A percentile compares a stretch with the other conserved stretches of the same genome.
Evolutionary conservation across 1,139 yeast species (phyloP).

Genomic region (Pichia sp.): DNA sequence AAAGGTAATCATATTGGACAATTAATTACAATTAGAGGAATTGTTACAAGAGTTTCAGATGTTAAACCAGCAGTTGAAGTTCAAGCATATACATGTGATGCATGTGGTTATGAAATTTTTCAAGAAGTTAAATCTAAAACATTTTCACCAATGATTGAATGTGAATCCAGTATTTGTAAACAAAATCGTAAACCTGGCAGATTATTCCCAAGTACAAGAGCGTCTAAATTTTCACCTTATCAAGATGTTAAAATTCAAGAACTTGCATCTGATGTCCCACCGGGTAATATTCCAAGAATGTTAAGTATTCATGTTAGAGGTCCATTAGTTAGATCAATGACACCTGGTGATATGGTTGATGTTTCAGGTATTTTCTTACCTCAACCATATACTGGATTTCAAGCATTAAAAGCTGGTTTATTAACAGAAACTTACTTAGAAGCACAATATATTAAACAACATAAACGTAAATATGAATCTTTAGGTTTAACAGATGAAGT

Average conservation of each 20-base stretch:
- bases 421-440: slow-evolving; percentile 91
- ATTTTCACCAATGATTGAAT: slow-evolving; percentile 79
- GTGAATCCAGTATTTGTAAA: slow-evolving; percentile 75
- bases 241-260: slow-evolving; percentile 96
- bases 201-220: slow-evolving; percentile 88
- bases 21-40: slow-evolving; percentile 85
- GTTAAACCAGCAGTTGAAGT: slow-evolving; percentile 90
- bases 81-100: slow-evolving; percentile 95
- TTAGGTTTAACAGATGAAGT: slow-evolving; percentile 54
- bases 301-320: slow-evolving; percentile 85
- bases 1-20: slow-evolving; percentile 81
- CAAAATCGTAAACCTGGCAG: slow-evolving; percentile 83
- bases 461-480: slow-evolving; percentile 79
- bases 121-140: slow-evolving; percentile 86
- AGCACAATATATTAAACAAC: slow-evolving; percentile 80
- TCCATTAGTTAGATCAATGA: slow-evolving; percentile 74
- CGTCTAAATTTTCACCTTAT: slow-evolving; percentile 89
- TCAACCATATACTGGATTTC: slow-evolving; percentile 90
- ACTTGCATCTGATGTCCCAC: slow-evolving; percentile 92
- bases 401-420: slow-evolving; percentile 86
- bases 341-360: slow-evolving; percentile 95
- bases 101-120: slow-evolving; percentile 94
- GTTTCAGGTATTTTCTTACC: slow-evolving; percentile 91
- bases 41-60: slow-evolving; percentile 91
- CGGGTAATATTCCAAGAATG: slow-evolving; percentile 93